Percentiles rank a stretch among this genome's conserved stretches.
These are phyloP conservation scores for Creolimax fragrantissima DNA, from an alignment of 78 protist genomes.

Conservation along the genomic window DNA sequence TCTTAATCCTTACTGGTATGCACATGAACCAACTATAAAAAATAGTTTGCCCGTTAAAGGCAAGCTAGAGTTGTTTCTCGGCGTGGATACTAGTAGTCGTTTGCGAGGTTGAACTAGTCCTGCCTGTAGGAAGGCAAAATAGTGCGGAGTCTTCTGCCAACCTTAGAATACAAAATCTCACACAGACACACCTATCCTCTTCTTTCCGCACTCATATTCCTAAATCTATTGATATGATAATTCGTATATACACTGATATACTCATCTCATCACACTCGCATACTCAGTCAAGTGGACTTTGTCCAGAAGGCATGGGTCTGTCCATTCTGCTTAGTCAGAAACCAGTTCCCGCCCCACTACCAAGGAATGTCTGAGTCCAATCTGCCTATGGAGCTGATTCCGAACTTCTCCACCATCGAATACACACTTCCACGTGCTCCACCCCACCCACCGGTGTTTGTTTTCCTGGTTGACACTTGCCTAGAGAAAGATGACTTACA, in stretches of 20 bases:
- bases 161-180: background rate
- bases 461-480: constrained; percentile 85
- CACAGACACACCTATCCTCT: background rate
- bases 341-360: constrained; percentile 84
- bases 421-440: constrained; percentile 48
- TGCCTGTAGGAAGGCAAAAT: background rate
- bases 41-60: background rate
- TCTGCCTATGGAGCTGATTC: constrained; percentile 85
- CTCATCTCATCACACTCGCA: background rate
- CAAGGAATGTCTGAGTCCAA: constrained; percentile 50
- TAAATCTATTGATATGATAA: background rate
- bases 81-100: background rate
- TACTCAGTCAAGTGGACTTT: constrained; percentile 42
- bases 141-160: background rate
- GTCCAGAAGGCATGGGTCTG: constrained; percentile 68
- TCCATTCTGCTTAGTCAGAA: constrained; percentile 77
- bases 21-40: background rate
- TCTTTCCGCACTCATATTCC: background rate
- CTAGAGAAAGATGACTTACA: constrained; percentile 51
- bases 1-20: constrained; percentile 84
- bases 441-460: constrained; percentile 65
- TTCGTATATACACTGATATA: background rate
- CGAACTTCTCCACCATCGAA: constrained; percentile 67
- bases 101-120: background rate
- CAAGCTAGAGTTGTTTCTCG: background rate